phyloP scores from a whole-genome alignment of 2,329 filamentous ascomycete species.

The Plenodomus lindquistii region DNA sequence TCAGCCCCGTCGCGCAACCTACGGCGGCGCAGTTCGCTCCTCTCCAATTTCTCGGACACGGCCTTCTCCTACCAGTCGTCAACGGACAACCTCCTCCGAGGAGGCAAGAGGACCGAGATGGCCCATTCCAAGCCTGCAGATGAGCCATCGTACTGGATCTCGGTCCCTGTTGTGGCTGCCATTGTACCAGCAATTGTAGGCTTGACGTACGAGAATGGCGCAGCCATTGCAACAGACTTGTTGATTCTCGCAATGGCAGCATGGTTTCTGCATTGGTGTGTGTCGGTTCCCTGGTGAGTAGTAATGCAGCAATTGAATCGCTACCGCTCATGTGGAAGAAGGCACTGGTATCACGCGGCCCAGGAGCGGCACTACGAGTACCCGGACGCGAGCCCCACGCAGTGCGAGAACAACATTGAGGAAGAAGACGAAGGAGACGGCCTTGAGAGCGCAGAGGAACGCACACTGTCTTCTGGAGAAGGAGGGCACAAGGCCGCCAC shows the following conservation, averaged over 20 bases:
- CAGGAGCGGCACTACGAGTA: constrained; percentile 44
- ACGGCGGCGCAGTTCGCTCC: constrained; percentile 72
- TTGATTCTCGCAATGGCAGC: constrained; percentile 78
- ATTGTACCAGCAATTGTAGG: constrained; percentile 85
- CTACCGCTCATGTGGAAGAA: constrained; percentile 21
- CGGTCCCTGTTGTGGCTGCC: constrained; percentile 79
- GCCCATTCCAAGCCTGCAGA: constrained; percentile 43
- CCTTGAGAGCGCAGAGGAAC: constrained; percentile 14
- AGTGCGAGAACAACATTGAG: constrained; percentile 12
- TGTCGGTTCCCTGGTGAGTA: constrained; percentile 80
- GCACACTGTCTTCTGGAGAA: constrained; percentile 2
- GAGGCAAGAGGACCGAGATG: constrained; percentile 36
- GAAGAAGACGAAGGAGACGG: constrained; percentile 38
- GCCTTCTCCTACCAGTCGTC: constrained; percentile 66
- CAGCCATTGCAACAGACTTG: constrained; percentile 80
- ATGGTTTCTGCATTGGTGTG: constrained; percentile 89
- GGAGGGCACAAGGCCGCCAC: constrained; percentile 5
- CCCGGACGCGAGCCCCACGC: constrained; percentile 13
- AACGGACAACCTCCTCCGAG: constrained; percentile 69
- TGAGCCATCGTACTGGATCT: constrained; percentile 73
- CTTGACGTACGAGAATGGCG: constrained; percentile 81
- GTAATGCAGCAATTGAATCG: neutral
- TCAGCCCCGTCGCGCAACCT: constrained; percentile 19
- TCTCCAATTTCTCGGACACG: constrained; percentile 77
- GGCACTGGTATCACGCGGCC: constrained; percentile 59